phyloP scores from a whole-genome alignment of 2,329 filamentous ascomycete species.

The Colletotrichum sp. region DNA sequence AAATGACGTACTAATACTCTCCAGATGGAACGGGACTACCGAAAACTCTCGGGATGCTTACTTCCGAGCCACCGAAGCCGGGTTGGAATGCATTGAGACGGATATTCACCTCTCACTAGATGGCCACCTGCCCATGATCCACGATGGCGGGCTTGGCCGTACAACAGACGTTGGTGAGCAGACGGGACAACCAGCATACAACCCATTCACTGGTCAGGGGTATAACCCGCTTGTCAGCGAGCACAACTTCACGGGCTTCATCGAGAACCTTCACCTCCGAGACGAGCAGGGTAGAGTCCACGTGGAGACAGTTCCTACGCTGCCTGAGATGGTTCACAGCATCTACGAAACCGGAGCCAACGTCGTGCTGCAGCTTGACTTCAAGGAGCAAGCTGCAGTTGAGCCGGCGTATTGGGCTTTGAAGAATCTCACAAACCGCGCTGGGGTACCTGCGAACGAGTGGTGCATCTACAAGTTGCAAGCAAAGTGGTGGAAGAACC shows the following conservation, averaged over 20 bases:
- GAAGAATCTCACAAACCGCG: not conserved
- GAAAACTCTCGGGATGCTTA: not conserved
- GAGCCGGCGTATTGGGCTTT: not conserved
- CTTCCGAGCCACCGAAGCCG: not conserved
- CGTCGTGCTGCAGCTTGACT: not conserved
- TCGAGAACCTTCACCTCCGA: not conserved
- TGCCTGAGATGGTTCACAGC: not conserved
- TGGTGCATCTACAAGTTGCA: slow-evolving; percentile 7
- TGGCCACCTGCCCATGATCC: not conserved
- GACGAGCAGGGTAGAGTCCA: not conserved
- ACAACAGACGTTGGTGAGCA: not conserved
- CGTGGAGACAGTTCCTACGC: not conserved
- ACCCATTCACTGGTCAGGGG: not conserved
- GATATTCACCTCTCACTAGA: not conserved
- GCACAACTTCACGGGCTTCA: not conserved
- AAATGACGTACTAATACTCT: not conserved
- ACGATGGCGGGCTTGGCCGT: not conserved
- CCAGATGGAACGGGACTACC: not conserved
- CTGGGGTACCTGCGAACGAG: not conserved
- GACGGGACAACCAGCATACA: not conserved
- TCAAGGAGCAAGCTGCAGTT: not conserved
- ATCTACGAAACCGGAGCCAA: not conserved
- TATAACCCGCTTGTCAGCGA: not conserved
- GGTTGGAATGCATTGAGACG: not conserved
- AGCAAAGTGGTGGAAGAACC: not conserved